Evolutionary conservation across 768 basidiomycete species (phyloP).

Genomic region (Rhizopogon rudus): DNA sequence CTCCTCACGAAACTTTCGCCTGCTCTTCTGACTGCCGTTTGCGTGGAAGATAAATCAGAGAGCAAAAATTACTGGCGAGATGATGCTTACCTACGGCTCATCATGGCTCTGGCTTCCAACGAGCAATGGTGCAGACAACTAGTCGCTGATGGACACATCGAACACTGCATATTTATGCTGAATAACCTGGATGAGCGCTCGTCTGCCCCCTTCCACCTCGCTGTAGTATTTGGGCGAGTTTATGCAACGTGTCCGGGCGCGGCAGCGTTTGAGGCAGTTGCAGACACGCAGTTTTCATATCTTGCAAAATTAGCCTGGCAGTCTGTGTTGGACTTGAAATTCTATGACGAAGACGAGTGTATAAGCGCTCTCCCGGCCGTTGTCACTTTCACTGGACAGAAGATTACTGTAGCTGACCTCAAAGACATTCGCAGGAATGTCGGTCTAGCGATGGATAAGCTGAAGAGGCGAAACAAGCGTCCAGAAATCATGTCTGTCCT

Average conservation of each 20-base stretch:
- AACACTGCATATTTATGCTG: neutral
- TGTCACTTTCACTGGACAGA: neutral
- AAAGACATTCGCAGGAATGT: neutral
- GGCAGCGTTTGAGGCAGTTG: neutral
- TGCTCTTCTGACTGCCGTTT: neutral
- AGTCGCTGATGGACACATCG: neutral
- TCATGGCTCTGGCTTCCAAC: neutral
- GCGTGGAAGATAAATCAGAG: neutral
- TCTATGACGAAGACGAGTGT: neutral
- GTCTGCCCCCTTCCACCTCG: neutral
- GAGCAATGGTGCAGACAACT: neutral
- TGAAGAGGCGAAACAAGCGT: neutral
- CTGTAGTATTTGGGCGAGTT: neutral
- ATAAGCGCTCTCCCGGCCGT: neutral
- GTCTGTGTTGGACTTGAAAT: neutral
- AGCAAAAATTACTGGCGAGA: neutral
- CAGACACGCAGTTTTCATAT: neutral
- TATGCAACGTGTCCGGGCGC: neutral
- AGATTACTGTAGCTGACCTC: neutral
- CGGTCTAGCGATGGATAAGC: neutral
- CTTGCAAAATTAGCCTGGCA: neutral
- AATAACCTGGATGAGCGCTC: neutral
- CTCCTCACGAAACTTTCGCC: neutral
- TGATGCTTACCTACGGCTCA: neutral
- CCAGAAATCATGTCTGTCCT: neutral